Evolutionary conservation across 129 eudicot species (phyloP).

Genomic region (Artemisia argyi): DNA sequence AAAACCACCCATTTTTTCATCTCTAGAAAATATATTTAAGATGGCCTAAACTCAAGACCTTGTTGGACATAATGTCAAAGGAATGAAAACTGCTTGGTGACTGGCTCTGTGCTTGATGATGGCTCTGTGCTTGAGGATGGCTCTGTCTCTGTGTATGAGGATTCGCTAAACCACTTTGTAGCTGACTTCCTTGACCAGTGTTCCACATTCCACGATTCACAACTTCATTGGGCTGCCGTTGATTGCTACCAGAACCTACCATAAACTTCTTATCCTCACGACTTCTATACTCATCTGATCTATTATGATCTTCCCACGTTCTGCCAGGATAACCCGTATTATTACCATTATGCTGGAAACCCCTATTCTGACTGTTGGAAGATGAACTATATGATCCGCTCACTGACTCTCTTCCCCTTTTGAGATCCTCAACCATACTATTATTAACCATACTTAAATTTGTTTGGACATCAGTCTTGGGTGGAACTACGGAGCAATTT

Average conservation of each 20-base stretch:
- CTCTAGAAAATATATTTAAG: constrained; percentile 3
- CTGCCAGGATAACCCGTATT: constrained; percentile 37
- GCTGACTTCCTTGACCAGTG: constrained; percentile 41
- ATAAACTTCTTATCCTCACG: constrained; percentile 48
- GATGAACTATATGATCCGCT: constrained; percentile 14
- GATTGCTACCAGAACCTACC: constrained; percentile 51
- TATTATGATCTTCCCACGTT: constrained; percentile 46
- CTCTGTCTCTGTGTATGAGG: constrained; percentile 42
- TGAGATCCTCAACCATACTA: constrained; percentile 38
- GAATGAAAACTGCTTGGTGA: constrained; percentile 48
- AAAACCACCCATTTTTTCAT: not conserved
- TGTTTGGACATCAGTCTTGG: constrained; percentile 41
- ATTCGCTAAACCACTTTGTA: constrained; percentile 49
- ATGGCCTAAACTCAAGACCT: constrained; percentile 43
- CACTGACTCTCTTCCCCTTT: constrained; percentile 36
- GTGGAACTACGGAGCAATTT: constrained; percentile 31
- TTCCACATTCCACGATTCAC: constrained; percentile 52
- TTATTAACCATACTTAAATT: constrained; percentile 40
- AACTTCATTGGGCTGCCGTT: constrained; percentile 38
- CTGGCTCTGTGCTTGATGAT: constrained; percentile 47
- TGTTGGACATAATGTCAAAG: constrained; percentile 53
- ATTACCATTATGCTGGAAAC: constrained; percentile 34
- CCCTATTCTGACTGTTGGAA: constrained; percentile 27
- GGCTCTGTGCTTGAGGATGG: constrained; percentile 45
- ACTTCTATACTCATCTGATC: constrained; percentile 39